Base-by-base conservation (phyloP, 345 rosid species). In the Orychophragmus violaceus region DNA sequence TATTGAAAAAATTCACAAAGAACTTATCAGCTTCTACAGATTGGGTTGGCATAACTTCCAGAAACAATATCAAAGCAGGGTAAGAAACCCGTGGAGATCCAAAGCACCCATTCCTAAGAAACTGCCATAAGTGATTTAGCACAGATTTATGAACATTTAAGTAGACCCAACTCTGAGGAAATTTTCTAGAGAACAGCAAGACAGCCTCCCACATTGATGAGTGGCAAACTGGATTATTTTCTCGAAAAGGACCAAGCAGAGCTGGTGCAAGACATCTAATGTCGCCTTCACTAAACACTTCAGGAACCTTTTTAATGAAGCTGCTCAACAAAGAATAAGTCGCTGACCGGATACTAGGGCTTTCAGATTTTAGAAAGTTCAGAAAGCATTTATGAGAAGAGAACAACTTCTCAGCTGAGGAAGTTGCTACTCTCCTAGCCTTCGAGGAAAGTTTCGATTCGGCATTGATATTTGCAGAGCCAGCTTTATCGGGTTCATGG, bases 181-280 rank as follows among this genome's bases (percentile, higher is more conserved):
- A 93, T 55, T 73, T 82, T 67, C 82, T 86, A 13, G 86, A 82
- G 80, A 90, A 85, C 48, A 93, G 74, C 78, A 93, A 82, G 36
- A 90, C 17, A 53, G 79, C 84, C 21, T 93, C 98, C 98, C 98
- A 93, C 92, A 93, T 93, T 27, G 94, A 79, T 52, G 88, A 80
- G 79, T 93, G 96, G 72, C 97, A 93, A 55, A 72, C 44, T 68
- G 95, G 90, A 79, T 93, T 87, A 53, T 82, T 90, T 81, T 93
- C 98, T 70, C 80, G 87, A 75, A 93, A 90, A 62, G 83, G 84
- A 73, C 97, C 97, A 65, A 93, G 93, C 44, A 93, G 63, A 37
- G 84, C 79, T 66, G 88, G 52, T 22, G 90, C 88, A 75, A 93
- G 74, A 14, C 74, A 64, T 81, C 79, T 85, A 74, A 90, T 45